Base-by-base conservation (phyloP, 1,284 basidiomycete species). In the Cutaneotrichosporon arboriforme region DNA sequence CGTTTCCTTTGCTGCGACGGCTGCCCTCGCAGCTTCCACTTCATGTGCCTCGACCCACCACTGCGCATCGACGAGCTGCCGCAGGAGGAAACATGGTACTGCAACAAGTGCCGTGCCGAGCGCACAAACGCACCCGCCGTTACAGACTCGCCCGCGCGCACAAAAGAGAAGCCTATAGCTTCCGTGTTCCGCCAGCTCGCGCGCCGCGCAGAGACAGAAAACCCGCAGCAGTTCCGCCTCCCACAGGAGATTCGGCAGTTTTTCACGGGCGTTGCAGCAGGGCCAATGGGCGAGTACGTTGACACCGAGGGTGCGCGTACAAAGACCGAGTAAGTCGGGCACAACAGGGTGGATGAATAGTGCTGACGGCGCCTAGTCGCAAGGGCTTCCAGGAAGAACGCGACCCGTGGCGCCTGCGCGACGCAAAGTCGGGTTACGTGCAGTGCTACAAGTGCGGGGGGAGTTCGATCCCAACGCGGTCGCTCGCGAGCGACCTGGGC, bases 1-100 rank as follows among this genome's bases (percentile, higher is more conserved):
- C 88, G 92, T 52, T 79, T 93, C 56, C 82, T 94, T 9, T 97
- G 97, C 73, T 99, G 94, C 75, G 94, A 98, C 71, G 92, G 93
- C 13, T 99, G 96, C 71, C 90, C 94, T 31, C 81, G 88, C 60
- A 90, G 91, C 20, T 99, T 97, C 74, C 94, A 99, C 76, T 84
- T 97, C 57, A 85, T 86, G 81, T 99, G 94, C 74, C 82, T 98
- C 64, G 88, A 97, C 70, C 94, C 94, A 39, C 94, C 94, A 20
- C 83, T 97, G 76, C 88, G 93, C 62, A 80, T 85, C 49, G 81
- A 87, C 63, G 91, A 97, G 65, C 77, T 89, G 41, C 84, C 85
- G 49, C 86, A 87, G 62, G 87, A 87, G 43, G 90, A 94, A 67
- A 82, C 83, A 63, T 98, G 96, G 96, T 97, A 86, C 77, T 98